Evolutionary conservation across 495 filamentous ascomycete species (phyloP), one percentile per base, ranked within the genome.

Genomic region (Trichoderma orchidacearum): DNA sequence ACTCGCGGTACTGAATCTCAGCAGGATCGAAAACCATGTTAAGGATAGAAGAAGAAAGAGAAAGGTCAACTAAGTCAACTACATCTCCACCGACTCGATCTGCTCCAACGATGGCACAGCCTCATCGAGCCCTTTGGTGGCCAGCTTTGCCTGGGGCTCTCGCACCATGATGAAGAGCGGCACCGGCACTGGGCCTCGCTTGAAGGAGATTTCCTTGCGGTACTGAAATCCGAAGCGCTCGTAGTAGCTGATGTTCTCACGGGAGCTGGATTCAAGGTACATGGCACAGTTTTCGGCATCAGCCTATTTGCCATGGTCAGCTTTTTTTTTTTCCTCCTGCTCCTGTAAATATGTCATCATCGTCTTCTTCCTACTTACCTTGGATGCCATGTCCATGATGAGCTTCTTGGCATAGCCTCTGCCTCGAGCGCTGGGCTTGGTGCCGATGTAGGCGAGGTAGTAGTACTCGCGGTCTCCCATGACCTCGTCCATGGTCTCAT

Each of bases 381-480:
- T 72, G 25, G 66, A 69, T 51, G 83, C 82, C 64, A 84, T 78
- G 59, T 85, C 70, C 71, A 83, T 75, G 59, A 91, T 76, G 59
- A 89, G 71, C 69, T 79, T 80, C 61, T 73, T 79, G 23, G 78
- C 85, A 63, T 86, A 87, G 29, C 87, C 87, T 52, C 83, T 79
- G 29, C 85, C 82, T 56, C 81, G 76, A 13, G 79, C 76, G 53
- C 67, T 72, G 15, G 83, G 80, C 64, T 80, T 83, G 58, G 85
- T 87, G 58, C 87, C 87, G 59, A 92, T 70, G 68, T 89, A 90
- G 15, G 90, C 86, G 25, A 92, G 78, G 65, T 91, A 91, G 67
- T 79, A 84, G 56, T 81, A 66, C 62, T 88, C 82, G 31, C 77
- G 72, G 30, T 77, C 75, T 32, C 82, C 84, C 61, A 92, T 75